Evolutionary conservation across 768 basidiomycete genomes (phyloP).

Genomic region (Agrocybe pediades): DNA sequence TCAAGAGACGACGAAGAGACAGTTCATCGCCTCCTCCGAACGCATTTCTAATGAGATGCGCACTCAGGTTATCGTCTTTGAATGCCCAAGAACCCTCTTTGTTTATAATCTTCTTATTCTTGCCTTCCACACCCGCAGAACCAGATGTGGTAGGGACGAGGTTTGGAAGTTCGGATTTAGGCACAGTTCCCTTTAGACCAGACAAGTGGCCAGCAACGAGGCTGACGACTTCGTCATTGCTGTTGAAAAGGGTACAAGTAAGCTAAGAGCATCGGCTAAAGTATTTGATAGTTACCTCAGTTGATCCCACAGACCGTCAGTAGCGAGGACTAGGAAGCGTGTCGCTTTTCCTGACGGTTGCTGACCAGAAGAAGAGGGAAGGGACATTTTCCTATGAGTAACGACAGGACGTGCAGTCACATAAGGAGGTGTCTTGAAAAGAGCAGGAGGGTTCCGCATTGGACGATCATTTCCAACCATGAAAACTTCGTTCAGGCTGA

Average conservation of each 20-base stretch:
- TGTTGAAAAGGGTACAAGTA: conserved; percentile 23
- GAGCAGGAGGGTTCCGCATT: conserved; percentile 58
- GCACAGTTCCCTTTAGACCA: conserved; percentile 65
- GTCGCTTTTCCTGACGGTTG: conserved; percentile 36
- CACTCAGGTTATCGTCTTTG: conserved; percentile 73
- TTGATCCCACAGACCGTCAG: conserved; percentile 81
- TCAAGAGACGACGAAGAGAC: conserved; percentile 61
- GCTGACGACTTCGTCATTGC: conserved; percentile 84
- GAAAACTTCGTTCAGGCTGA: conserved; percentile 62
- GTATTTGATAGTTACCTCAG: conserved; percentile 38
- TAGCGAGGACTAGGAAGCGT: conserved; percentile 87
- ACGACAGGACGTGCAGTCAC: conserved; percentile 85
- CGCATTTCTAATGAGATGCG: conserved; percentile 90
- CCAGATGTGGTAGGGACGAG: conserved; percentile 61
- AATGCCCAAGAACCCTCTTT: conserved; percentile 72
- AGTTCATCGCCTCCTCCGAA: conserved; percentile 78
- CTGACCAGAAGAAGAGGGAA: conserved; percentile 37
- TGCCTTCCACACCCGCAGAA: conserved; percentile 62
- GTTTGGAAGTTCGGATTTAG: conserved; percentile 56
- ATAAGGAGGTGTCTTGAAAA: conserved; percentile 90
- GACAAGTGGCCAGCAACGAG: conserved; percentile 83
- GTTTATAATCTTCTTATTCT: conserved; percentile 42
- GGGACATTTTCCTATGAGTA: conserved; percentile 69
- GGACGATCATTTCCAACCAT: conserved; percentile 60
- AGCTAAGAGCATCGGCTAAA: neutral